Base-by-base conservation (phyloP, 2,329 filamentous ascomycete species). In the Xylariales sp. region DNA sequence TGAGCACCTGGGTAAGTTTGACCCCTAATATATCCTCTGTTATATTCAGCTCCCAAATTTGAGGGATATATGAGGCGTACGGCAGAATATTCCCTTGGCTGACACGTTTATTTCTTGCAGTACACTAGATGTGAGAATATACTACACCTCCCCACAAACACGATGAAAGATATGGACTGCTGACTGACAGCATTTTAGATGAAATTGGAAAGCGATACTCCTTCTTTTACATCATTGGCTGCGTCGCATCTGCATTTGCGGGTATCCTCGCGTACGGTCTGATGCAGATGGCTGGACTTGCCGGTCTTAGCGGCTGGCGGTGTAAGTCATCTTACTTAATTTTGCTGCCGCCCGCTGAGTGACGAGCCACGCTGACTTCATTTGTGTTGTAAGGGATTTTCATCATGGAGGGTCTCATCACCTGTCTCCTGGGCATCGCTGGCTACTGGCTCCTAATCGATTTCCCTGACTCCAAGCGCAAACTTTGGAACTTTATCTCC, bases 181-280 rank as follows among this genome's bases (percentile, higher is more conserved):
- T n/a, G n/a, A n/a, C n/a, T n/a, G n/a, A n/a, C n/a, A n/a, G n/a
- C n/a, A n/a, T n/a, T n/a, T 4, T 23, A 69, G 83, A 77, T 48
- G 82, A 88, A 59, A 70, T 87, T 14, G 81, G 83, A 35, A 83
- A 82, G 56, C 69, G 83, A 34, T 85, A 84, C 52, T 78, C 80
- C 0, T 57, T 74, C 17, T 88, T 88, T 51, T 87, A 85, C 54
- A 69, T 87, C 13, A 67, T 86, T 5, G 82, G 83, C 25, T 81
- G 74, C 44, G 66, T 83, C 5, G 79, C 83, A 1, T 73, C 78
- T 1, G 83, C 78, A 2, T 82, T 83, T 47, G 68, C 79, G 0
- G 81, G 83, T 39, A 81, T 88, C 32, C 66, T 88, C 2, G 81
- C 84, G 11, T 88, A 78, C 38, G 84, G 83, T 57, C 59, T 83